Conservation (phyloP, 2,329 filamentous ascomycete genomes). For the Botryotinia convoluta region DNA sequence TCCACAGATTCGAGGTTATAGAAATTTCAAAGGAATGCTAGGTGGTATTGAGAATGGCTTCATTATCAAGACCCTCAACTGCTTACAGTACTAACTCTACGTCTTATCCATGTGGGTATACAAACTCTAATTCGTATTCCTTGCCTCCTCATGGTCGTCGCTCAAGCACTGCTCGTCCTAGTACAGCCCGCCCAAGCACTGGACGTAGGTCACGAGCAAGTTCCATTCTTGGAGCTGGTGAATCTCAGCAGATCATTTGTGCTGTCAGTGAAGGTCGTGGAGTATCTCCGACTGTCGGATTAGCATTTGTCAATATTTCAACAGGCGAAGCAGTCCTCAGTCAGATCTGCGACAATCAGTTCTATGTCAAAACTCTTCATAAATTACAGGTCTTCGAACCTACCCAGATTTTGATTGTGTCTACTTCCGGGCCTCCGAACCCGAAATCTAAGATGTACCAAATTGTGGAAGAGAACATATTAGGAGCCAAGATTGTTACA, state of each 20-base stretch:
- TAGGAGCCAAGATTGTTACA: constrained; percentile 58
- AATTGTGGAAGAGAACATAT: constrained; percentile 70
- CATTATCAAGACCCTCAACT: constrained; percentile 29
- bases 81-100: constrained; percentile 32
- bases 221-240: constrained; percentile 43
- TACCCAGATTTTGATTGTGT: constrained; percentile 74
- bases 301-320: constrained; percentile 83
- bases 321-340: constrained; percentile 82
- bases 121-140: constrained; percentile 34
- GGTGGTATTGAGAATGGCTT: constrained; percentile 21
- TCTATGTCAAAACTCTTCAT: constrained; percentile 83
- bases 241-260: constrained; percentile 74
- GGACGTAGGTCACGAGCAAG: constrained; percentile 34
- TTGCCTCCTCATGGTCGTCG: constrained; percentile 24
- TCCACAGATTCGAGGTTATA: not conserved
- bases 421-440: constrained; percentile 62
- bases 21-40: not conserved
- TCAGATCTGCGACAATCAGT: constrained; percentile 90
- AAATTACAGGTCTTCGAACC: constrained; percentile 81
- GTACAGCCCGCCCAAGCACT: constrained; percentile 36
- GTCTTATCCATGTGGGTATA: constrained; percentile 33
- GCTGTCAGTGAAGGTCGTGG: constrained; percentile 86
- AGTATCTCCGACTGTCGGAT: constrained; percentile 76
- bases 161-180: constrained; percentile 32
- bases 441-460: constrained; percentile 70